These are phyloP conservation scores for Fusarium xylarioides DNA, from an alignment of 2,329 filamentous ascomycete genomes.

Conservation along the genomic window DNA sequence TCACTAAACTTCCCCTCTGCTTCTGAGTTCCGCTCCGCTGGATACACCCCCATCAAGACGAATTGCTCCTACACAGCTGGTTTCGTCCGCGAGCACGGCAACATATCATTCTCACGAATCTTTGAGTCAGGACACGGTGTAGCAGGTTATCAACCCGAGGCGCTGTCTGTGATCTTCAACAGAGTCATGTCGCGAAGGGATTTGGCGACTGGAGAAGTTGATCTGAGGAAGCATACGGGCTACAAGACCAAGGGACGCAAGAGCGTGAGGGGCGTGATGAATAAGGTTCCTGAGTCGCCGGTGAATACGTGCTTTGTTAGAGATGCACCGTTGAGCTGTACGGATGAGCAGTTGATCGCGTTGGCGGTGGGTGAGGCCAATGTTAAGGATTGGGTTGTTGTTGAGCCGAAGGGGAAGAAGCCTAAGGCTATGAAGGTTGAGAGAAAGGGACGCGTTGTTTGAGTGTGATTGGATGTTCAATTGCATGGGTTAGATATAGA, in stretches of 20 bases:
- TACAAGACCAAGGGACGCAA: constrained; percentile 53
- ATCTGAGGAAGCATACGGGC: constrained; percentile 49
- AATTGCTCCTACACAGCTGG: constrained; percentile 73
- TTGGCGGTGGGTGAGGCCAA: constrained; percentile 30
- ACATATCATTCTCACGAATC: constrained; percentile 71
- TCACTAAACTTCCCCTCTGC: constrained; percentile 66
- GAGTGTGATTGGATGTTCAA: neutral
- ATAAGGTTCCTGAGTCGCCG: constrained; percentile 56
- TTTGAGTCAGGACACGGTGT: constrained; percentile 71
- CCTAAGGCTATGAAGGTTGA: neutral
- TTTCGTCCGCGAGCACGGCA: constrained; percentile 78
- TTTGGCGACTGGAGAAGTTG: constrained; percentile 61
- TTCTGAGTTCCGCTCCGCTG: constrained; percentile 66
- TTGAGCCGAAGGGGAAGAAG: constrained; percentile 16
- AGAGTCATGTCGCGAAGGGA: constrained; percentile 63
- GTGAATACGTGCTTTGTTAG: constrained; percentile 68
- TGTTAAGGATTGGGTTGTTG: constrained; percentile 30
- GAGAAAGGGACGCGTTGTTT: neutral
- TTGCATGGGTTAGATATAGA: neutral
- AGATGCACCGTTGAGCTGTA: constrained; percentile 53
- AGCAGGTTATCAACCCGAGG: constrained; percentile 65
- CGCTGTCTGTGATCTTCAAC: constrained; percentile 63
- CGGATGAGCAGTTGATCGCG: constrained; percentile 31
- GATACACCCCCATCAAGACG: constrained; percentile 74
- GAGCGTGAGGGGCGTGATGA: constrained; percentile 61